Conservation (phyloP, 768 basidiomycete species). For the Pulveroboletus sp. region DNA sequence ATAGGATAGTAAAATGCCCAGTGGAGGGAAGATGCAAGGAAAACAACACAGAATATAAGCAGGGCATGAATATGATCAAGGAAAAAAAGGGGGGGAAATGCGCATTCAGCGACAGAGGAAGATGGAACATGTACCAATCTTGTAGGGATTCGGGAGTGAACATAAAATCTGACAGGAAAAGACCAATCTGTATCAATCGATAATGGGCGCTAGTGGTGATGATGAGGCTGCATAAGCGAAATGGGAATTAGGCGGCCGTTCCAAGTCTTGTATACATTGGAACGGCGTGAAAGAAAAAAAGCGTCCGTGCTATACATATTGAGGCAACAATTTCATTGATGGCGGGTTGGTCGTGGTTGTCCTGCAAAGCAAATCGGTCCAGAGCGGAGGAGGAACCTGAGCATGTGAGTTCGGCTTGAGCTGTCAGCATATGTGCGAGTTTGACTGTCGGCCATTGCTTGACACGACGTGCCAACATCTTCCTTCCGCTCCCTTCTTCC, state of each 20-base stretch:
- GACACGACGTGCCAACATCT: conserved; percentile 26
- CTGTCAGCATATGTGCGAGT: conserved; percentile 9
- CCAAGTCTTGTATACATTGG: conserved; percentile 10
- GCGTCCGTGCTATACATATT: conserved; percentile 67
- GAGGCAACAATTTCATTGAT: conserved; percentile 38
- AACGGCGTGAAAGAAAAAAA: conserved; percentile 60
- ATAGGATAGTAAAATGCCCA: conserved; percentile 24
- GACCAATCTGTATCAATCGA: conserved; percentile 28
- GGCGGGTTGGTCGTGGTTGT: conserved; percentile 20
- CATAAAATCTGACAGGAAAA: conserved; percentile 24
- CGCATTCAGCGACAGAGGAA: conserved; percentile 22
- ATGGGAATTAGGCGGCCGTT: conserved; percentile 31
- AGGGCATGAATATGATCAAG: conserved; percentile 23
- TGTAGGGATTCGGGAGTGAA: conserved; percentile 18
- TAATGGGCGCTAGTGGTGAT: conserved; percentile 33
- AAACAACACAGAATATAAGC: conserved; percentile 34
- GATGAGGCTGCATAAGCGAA: conserved; percentile 24
- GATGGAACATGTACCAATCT: conserved; percentile 24
- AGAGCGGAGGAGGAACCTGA: conserved; percentile 16
- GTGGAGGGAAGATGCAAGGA: conserved; percentile 69
- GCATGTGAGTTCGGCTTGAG: conserved; percentile 16
- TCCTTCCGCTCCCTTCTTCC: conserved; percentile 16
- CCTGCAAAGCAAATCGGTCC: conserved; percentile 18
- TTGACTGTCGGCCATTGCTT: conserved; percentile 4
- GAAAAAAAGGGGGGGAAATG: conserved; percentile 15